Conservation (phyloP, 2,329 filamentous ascomycete species). For the Purpureocillium takamizusanense region DNA sequence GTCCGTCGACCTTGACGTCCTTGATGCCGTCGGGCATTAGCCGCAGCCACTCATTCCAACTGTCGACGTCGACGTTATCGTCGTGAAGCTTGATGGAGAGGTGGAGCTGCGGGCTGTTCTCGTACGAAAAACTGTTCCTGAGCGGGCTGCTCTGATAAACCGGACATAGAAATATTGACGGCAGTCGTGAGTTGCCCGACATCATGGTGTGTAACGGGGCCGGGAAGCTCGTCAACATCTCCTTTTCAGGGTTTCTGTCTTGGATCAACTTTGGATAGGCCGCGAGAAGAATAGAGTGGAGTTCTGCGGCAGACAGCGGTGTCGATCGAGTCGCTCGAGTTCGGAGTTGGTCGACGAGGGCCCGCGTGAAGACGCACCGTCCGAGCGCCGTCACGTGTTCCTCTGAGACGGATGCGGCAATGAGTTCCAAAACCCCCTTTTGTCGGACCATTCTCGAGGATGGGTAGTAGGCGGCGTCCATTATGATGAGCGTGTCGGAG, state of each 20-base stretch:
- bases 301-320: constrained; percentile 41
- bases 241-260: constrained; percentile 38
- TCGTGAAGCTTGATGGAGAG: constrained; percentile 42
- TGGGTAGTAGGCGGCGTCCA: constrained; percentile 51
- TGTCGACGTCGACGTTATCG: constrained; percentile 41
- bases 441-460: constrained; percentile 42
- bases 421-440: constrained; percentile 45
- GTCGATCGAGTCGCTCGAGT: constrained; percentile 34
- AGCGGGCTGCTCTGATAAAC: constrained; percentile 31
- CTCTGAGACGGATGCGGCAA: constrained; percentile 46
- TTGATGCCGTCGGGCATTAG: constrained; percentile 48
- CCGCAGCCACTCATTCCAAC: constrained; percentile 49
- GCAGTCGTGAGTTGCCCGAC: constrained; percentile 41
- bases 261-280: constrained; percentile 42
- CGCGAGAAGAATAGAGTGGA: constrained; percentile 44
- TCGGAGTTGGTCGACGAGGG: constrained; percentile 39
- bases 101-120: constrained; percentile 38
- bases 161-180: constrained; percentile 47
- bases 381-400: constrained; percentile 38
- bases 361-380: constrained; percentile 42
- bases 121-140: constrained; percentile 27
- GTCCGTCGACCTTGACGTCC: constrained; percentile 46
- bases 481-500: constrained; percentile 47
- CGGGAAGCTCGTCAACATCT: constrained; percentile 38
- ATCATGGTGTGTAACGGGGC: constrained; percentile 48